Evolutionary conservation across 1,284 basidiomycete genomes (phyloP), one percentile per base, ranked within the genome.

Genomic region (Apiotrichum sp.): DNA sequence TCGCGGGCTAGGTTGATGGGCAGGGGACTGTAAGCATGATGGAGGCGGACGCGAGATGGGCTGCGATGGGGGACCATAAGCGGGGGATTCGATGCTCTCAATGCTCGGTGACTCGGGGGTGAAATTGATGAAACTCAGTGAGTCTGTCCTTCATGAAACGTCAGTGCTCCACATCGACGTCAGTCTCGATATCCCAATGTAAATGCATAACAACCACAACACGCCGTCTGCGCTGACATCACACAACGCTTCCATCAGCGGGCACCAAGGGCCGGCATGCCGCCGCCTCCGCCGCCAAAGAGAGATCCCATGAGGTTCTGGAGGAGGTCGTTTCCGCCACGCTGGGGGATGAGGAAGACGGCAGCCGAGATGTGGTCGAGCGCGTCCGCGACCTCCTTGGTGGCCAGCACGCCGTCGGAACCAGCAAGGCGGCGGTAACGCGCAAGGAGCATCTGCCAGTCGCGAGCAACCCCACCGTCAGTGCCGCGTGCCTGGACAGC

Each of bases 281-380:
- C 49, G 8, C 50, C 47, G 31, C 69, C 59, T 3, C 84, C 86
- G 29, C 87, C 88, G 47, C 86, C 84, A 52, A 93, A 86, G 69
- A 93, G 79, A 2, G 84, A 86, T 6, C 88, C 88, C 72, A 93
- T 78, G 80, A 93, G 86, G 50, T 88, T 88, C 50, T 86, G 87
- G 40, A 93, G 75, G 11, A 89, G 86, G 69, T 90, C 90, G n/a
- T 80, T 83, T 22, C 77, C 78, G 42, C 85, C 80, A 31, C 88
- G 86, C 36, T 83, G 84, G 7, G 87, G 84, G 52, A 93, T 84
- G 9, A 85, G 84, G 76, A 93, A 93, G 73, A 89, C 92, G 32
- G 77, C 69, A 13, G 70, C 67, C 8, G 76, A 76, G 54, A 93
- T 77, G 22, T 82, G 81, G 10, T 81, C 82, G 45, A 91, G 34